These are phyloP conservation scores for Chionographis japonica DNA, from an alignment of 106 monocot species.

Conservation along the genomic window DNA sequence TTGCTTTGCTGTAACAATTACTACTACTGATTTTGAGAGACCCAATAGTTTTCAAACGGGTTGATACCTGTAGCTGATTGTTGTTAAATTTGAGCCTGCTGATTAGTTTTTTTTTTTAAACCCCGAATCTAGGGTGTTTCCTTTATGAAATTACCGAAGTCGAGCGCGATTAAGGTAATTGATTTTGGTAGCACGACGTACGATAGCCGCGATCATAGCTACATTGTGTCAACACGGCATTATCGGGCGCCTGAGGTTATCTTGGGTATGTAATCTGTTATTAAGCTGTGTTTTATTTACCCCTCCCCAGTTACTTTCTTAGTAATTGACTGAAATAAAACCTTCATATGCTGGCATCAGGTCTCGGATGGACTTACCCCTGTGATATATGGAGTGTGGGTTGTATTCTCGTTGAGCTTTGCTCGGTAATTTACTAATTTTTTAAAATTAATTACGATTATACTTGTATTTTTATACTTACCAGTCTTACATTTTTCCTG, in stretches of 20 bases:
- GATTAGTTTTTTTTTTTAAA: too few species aligned
- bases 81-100: too few species aligned
- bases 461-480: background rate
- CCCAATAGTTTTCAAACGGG: too few species aligned
- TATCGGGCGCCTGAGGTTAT: slow-evolving; percentile 72
- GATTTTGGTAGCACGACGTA: slow-evolving; percentile 73
- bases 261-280: slow-evolving; percentile 24
- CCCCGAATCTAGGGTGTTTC: slow-evolving; percentile 9
- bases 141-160: slow-evolving; percentile 52
- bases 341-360: slow-evolving; percentile 13
- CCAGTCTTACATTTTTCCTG: background rate
- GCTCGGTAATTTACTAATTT: slow-evolving; percentile 36
- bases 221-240: slow-evolving; percentile 54
- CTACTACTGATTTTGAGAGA: too few species aligned
- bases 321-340: background rate
- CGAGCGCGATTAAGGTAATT: slow-evolving; percentile 69
- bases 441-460: background rate
- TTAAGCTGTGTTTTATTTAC: background rate
- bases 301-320: too few species aligned
- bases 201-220: slow-evolving; percentile 32
- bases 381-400: slow-evolving; percentile 81
- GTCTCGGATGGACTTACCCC: slow-evolving; percentile 67
- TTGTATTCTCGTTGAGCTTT: slow-evolving; percentile 72
- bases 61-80: too few species aligned
- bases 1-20: too few species aligned